Conservation (phyloP, 495 filamentous ascomycete genomes). For the Xylaria castorea region DNA sequence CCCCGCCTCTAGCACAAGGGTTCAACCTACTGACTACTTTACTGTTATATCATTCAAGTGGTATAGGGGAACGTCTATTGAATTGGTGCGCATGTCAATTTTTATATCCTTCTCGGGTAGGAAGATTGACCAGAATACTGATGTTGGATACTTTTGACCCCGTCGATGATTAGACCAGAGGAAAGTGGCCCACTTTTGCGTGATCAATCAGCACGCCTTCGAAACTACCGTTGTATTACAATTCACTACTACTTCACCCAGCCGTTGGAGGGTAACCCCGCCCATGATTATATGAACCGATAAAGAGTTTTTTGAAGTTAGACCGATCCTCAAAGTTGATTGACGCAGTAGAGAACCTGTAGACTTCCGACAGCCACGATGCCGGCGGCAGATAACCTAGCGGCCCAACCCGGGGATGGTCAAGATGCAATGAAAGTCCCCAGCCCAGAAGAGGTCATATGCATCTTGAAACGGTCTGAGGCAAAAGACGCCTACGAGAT, state of each 20-base stretch:
- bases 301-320: neutral
- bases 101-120: neutral
- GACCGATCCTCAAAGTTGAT: neutral
- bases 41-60: neutral
- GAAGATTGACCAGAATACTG: too few relatives aligned
- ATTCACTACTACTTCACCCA: neutral
- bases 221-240: neutral
- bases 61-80: neutral
- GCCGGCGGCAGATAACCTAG: neutral
- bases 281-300: neutral
- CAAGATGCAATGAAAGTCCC: neutral
- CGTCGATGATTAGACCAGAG: neutral
- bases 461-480: conserved; percentile 12
- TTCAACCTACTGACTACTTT: neutral
- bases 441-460: conserved; percentile 14
- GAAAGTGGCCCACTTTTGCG: conserved; percentile 8
- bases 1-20: neutral
- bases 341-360: neutral
- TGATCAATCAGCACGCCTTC: conserved; percentile 8
- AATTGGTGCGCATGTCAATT: neutral
- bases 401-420: neutral
- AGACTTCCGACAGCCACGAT: neutral
- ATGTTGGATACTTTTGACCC: neutral
- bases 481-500: neutral
- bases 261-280: conserved; percentile 1